Evolutionary conservation across 1,284 basidiomycete species (phyloP).

Genomic region (Grifola frondosa): DNA sequence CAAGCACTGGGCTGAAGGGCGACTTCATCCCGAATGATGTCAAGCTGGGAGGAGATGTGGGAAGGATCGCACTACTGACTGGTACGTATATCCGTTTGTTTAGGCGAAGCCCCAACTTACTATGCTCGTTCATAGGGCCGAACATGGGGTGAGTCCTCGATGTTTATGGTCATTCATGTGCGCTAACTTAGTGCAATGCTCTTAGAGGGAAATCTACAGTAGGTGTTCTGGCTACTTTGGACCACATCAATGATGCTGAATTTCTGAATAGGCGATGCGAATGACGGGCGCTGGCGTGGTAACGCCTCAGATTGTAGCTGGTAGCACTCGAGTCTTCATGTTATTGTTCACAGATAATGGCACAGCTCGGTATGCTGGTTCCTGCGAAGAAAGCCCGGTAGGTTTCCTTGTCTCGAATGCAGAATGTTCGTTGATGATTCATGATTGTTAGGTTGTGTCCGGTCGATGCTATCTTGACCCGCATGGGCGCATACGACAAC

Average conservation of each 20-base stretch:
- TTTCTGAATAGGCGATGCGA: slow-evolving; percentile 66
- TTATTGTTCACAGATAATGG: slow-evolving; percentile 73
- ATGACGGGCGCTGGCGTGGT: slow-evolving; percentile 95
- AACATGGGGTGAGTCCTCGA: slow-evolving; percentile 77
- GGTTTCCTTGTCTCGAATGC: too few relatives aligned
- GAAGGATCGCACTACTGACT: slow-evolving; percentile 86
- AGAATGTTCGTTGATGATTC: not conserved
- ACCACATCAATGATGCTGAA: not conserved
- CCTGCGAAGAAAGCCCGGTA: slow-evolving; percentile 83
- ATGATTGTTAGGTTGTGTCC: slow-evolving; percentile 67
- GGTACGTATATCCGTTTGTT: slow-evolving; percentile 49
- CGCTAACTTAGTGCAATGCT: not conserved
- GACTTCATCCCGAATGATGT: slow-evolving; percentile 96
- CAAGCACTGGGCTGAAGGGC: slow-evolving; percentile 55
- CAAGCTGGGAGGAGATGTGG: slow-evolving; percentile 75
- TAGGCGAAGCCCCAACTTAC: not conserved
- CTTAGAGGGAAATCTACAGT: slow-evolving; percentile 83
- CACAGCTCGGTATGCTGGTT: slow-evolving; percentile 97
- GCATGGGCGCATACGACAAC: slow-evolving; percentile 98
- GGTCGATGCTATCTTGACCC: slow-evolving; percentile 91
- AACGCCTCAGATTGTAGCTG: slow-evolving; percentile 20
- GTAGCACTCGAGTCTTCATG: not conserved
- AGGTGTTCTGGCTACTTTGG: slow-evolving; percentile 25
- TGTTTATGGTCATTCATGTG: not conserved
- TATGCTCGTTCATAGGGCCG: slow-evolving; percentile 52